Conservation (phyloP, 1,284 basidiomycete genomes). For the Ceratobasidium sp. region DNA sequence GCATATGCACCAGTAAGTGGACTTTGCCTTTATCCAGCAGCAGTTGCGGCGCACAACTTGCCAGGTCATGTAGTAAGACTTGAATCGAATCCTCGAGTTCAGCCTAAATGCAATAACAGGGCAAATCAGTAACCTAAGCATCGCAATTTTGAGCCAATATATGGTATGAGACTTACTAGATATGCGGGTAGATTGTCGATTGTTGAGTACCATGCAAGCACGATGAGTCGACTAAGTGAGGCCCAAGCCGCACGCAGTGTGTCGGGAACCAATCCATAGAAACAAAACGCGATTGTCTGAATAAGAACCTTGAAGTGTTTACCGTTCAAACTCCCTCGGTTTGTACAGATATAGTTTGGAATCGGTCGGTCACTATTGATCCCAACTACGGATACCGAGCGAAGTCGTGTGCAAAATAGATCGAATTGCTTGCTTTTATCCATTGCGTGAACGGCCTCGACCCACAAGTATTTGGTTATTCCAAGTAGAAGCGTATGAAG, state of each 20-base stretch:
- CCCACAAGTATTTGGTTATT: slow-evolving; percentile 54
- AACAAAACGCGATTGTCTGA: slow-evolving; percentile 50
- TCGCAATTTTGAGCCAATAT: slow-evolving; percentile 40
- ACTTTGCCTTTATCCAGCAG: slow-evolving; percentile 41
- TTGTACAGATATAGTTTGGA: slow-evolving; percentile 48
- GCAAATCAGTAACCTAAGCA: no score
- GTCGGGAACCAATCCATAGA: slow-evolving; percentile 48
- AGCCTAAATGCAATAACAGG: no score
- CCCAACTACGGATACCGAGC: slow-evolving; percentile 6
- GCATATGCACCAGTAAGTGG: slow-evolving; percentile 45
- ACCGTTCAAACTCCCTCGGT: slow-evolving; percentile 49
- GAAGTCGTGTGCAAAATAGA: slow-evolving; percentile 47
- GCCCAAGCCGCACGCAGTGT: slow-evolving; percentile 48
- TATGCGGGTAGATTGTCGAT: slow-evolving; percentile 48
- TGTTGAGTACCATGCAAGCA: slow-evolving; percentile 50
- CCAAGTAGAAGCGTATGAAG: slow-evolving; percentile 53
- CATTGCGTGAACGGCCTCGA: slow-evolving; percentile 46
- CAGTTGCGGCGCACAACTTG: neutral
- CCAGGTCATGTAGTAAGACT: neutral
- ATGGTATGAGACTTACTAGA: slow-evolving; percentile 46
- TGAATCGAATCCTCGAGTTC: neutral
- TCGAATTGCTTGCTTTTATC: slow-evolving; percentile 46
- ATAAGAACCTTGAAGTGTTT: slow-evolving; percentile 52
- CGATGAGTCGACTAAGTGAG: slow-evolving; percentile 47
- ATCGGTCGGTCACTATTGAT: slow-evolving; percentile 14